Conservation (phyloP, 2,329 filamentous ascomycete species). For the Ophiognomonia clavigignenti-juglandacearum region DNA sequence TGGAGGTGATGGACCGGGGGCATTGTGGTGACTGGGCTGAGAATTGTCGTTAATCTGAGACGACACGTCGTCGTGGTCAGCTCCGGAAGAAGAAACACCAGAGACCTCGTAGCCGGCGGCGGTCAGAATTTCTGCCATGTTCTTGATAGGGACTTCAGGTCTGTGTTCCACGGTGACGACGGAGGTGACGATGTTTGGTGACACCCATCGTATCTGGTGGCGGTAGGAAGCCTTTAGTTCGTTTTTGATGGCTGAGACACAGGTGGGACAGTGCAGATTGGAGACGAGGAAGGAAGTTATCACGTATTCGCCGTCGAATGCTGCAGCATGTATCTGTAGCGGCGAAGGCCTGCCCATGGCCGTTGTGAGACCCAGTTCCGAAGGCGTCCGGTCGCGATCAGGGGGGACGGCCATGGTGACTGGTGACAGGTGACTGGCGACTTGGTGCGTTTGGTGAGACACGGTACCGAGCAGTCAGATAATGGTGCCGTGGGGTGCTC, state of each 20-base stretch:
- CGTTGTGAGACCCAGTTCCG: neutral
- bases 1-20: neutral
- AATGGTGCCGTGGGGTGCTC: too few species aligned
- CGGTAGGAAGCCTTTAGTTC: slow-evolving; percentile 44
- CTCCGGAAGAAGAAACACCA: slow-evolving; percentile 35
- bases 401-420: too few species aligned
- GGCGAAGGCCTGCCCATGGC: slow-evolving; percentile 10
- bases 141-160: slow-evolving; percentile 37
- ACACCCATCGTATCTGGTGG: slow-evolving; percentile 51
- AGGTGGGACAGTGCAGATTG: slow-evolving; percentile 76
- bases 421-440: too few species aligned
- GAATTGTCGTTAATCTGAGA: slow-evolving; percentile 16
- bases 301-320: slow-evolving; percentile 19
- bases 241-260: slow-evolving; percentile 61
- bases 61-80: slow-evolving; percentile 19
- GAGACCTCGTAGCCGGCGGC: slow-evolving; percentile 56
- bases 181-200: slow-evolving; percentile 67
- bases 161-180: slow-evolving; percentile 59
- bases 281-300: slow-evolving; percentile 62
- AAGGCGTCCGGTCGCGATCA: neutral
- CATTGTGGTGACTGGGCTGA: slow-evolving; percentile 11
- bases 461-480: too few species aligned
- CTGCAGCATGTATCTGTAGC: slow-evolving; percentile 2
- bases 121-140: slow-evolving; percentile 42
- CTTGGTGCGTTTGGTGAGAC: too few species aligned